A percentile compares a stretch with the other conserved stretches of the same genome.
phyloP scores from a whole-genome alignment of 2,329 filamentous ascomycete species.

The Aplosporella prunicola region DNA sequence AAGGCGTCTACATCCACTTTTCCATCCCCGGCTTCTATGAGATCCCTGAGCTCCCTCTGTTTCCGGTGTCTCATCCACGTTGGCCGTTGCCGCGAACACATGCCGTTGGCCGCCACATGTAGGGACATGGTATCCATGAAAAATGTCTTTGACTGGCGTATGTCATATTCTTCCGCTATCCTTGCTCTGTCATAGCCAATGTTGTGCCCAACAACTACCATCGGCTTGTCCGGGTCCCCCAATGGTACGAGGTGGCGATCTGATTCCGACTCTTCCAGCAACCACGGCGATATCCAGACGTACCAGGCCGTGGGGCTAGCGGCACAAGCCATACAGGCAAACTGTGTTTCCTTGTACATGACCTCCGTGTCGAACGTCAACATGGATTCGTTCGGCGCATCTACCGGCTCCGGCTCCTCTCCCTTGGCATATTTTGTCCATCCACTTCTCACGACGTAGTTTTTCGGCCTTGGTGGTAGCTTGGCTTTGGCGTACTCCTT shows the following conservation, averaged over 20 bases:
- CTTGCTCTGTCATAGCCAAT: conserved; percentile 89
- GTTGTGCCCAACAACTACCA: conserved; percentile 88
- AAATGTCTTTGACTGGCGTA: conserved; percentile 71
- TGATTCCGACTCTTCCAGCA: conserved; percentile 70
- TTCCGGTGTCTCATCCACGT: conserved; percentile 98
- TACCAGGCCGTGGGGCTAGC: conserved; percentile 89
- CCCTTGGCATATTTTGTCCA: conserved; percentile 89
- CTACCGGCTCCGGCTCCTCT: conserved; percentile 61
- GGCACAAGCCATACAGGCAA: conserved; percentile 94
- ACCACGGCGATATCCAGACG: conserved; percentile 92
- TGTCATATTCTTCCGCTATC: conserved; percentile 77
- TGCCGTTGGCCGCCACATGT: conserved; percentile 94
- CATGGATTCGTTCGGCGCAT: conserved; percentile 69
- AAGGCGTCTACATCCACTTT: conserved; percentile 62
- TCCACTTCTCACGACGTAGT: conserved; percentile 72
- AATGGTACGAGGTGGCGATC: conserved; percentile 78
- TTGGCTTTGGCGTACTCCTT: conserved; percentile 60
- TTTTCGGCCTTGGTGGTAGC: conserved; percentile 50
- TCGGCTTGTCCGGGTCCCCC: conserved; percentile 61
- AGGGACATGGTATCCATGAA: conserved; percentile 98
- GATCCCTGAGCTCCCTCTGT: conserved; percentile 72
- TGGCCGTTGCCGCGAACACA: conserved; percentile 93
- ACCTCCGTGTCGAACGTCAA: conserved; percentile 95
- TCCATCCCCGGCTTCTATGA: conserved; percentile 61
- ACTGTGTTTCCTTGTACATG: conserved; percentile 86